These are phyloP conservation scores for Fusarium metavorans DNA, from an alignment of 2,329 filamentous ascomycete genomes.

Conservation along the genomic window DNA sequence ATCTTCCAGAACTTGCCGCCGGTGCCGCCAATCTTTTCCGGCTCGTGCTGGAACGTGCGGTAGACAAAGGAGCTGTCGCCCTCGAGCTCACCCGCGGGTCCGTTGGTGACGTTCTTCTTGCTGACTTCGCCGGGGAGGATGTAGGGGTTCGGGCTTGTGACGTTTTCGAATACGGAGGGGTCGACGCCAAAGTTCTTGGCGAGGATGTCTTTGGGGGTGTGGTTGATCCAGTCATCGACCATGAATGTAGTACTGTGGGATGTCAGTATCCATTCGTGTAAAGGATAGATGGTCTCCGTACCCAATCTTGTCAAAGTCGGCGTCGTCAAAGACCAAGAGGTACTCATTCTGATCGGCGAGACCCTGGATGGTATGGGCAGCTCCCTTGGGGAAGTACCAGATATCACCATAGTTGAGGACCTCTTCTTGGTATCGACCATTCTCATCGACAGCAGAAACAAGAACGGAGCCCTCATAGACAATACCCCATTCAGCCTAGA, in stretches of 20 bases:
- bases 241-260: constrained; percentile 74
- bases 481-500: constrained; percentile 74
- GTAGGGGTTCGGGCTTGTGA: constrained; percentile 70
- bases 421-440: constrained; percentile 67
- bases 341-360: constrained; percentile 76
- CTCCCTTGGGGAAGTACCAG: constrained; percentile 77
- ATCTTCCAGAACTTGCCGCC: constrained; percentile 74
- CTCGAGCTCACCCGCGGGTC: constrained; percentile 59
- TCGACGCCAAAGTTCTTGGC: constrained; percentile 78
- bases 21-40: constrained; percentile 69
- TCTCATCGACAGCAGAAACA: constrained; percentile 71
- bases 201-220: constrained; percentile 71
- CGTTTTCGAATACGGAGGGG: constrained; percentile 67
- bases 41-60: constrained; percentile 65
- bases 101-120: constrained; percentile 52
- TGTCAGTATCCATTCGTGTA: not conserved
- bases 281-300: constrained; percentile 43
- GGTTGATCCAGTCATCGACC: constrained; percentile 76
- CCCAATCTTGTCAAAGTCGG: constrained; percentile 73
- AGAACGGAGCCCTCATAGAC: constrained; percentile 69
- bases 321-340: constrained; percentile 74
- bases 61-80: constrained; percentile 74
- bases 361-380: constrained; percentile 72
- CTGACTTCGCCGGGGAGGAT: constrained; percentile 69
- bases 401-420: constrained; percentile 72